Evolutionary conservation across 2,329 filamentous ascomycete species (phyloP).

Genomic region (Aspergillus fijiensis): DNA sequence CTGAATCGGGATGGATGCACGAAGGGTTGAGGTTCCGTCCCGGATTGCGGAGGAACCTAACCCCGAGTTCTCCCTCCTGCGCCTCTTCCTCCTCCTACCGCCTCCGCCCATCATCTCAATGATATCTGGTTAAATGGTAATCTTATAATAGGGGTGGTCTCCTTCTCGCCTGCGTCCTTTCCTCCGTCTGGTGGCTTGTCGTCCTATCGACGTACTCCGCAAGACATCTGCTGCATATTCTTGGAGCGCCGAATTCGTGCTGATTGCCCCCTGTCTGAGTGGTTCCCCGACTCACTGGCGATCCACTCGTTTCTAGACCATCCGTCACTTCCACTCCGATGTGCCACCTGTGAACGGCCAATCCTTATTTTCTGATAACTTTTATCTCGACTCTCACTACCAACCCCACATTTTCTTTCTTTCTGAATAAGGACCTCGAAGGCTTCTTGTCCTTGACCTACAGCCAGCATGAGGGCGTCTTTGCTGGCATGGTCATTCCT

Average conservation of each 20-base stretch:
- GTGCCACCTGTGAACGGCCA: slow-evolving; percentile 29
- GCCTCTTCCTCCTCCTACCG: slow-evolving; percentile 2
- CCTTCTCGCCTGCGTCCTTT: slow-evolving; percentile 17
- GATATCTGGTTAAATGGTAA: neutral
- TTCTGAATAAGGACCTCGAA: slow-evolving; percentile 11
- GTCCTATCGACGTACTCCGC: slow-evolving; percentile 3
- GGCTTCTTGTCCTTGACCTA: slow-evolving; percentile 18
- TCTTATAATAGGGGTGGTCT: slow-evolving; percentile 18
- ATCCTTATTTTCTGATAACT: slow-evolving; percentile 11
- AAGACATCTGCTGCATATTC: neutral
- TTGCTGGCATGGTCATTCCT: slow-evolving; percentile 39
- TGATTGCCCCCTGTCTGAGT: neutral
- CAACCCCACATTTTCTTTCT: slow-evolving; percentile 16
- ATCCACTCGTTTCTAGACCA: slow-evolving; percentile 17
- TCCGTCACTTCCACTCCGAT: slow-evolving; percentile 30
- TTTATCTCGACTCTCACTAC: slow-evolving; percentile 15
- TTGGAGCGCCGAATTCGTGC: neutral
- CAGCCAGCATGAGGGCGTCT: slow-evolving; percentile 38
- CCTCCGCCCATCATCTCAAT: slow-evolving; percentile 2
- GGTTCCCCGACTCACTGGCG: slow-evolving; percentile 12
- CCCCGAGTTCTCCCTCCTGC: slow-evolving; percentile 20
- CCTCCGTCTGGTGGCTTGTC: slow-evolving; percentile 14
- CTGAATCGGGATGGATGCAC: slow-evolving; percentile 12
- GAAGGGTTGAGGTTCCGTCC: slow-evolving; percentile 27
- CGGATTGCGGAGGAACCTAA: slow-evolving; percentile 39